phyloP scores from a whole-genome alignment of 495 filamentous ascomycete genomes.

The Platismatia glauca region DNA sequence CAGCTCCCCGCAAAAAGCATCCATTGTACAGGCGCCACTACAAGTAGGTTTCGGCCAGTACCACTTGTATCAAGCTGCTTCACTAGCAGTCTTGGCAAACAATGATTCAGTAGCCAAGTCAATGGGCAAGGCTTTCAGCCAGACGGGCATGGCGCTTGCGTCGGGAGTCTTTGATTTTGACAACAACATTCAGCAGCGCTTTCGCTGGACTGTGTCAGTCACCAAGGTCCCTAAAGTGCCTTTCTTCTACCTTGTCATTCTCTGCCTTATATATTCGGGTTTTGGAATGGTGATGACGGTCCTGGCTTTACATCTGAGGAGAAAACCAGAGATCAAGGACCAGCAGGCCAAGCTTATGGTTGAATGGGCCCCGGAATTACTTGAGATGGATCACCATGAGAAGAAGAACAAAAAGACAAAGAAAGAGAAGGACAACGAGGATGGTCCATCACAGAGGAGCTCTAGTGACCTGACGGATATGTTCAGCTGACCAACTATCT shows the following conservation, averaged over 20 bases:
- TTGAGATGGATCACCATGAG: neutral
- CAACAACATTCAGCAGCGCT: conserved; percentile 10
- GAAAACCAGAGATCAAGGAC: conserved; percentile 3
- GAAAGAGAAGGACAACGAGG: neutral
- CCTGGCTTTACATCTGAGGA: conserved; percentile 8
- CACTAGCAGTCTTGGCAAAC: neutral
- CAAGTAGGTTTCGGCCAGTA: conserved; percentile 16
- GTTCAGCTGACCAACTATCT: neutral
- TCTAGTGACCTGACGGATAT: neutral
- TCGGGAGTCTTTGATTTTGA: conserved; percentile 13
- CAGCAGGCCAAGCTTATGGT: conserved; percentile 15
- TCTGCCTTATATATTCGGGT: conserved; percentile 14
- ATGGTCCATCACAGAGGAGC: neutral
- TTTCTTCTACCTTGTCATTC: conserved; percentile 13
- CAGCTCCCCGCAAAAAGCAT: conserved; percentile 8
- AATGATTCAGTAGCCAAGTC: neutral
- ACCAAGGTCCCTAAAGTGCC: conserved; percentile 16
- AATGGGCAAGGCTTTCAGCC: conserved; percentile 14
- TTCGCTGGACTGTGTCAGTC: conserved; percentile 1
- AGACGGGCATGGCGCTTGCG: conserved; percentile 15
- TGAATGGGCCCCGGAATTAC: conserved; percentile 4
- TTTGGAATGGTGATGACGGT: conserved; percentile 18
- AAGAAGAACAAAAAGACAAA: neutral
- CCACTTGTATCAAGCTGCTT: conserved; percentile 1
- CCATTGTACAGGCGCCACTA: conserved; percentile 13